These are phyloP conservation scores for Penicillium brasilianum DNA, from an alignment of 2,329 filamentous ascomycete genomes.

Conservation along the genomic window DNA sequence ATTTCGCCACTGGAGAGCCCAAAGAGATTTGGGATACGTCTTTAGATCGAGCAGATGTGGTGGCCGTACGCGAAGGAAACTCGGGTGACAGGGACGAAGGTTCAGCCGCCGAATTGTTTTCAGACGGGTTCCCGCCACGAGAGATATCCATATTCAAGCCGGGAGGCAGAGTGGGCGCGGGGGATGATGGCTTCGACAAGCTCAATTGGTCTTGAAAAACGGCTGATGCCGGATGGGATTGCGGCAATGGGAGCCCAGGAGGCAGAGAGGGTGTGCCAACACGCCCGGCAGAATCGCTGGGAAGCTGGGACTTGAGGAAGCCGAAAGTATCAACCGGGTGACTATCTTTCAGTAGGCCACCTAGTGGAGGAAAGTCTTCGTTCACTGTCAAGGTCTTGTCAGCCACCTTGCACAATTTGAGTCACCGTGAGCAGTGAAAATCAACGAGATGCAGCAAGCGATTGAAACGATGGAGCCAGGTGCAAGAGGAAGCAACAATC, in stretches of 20 bases:
- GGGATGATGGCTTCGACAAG: conserved; percentile 38
- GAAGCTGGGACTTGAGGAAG: conserved; percentile 43
- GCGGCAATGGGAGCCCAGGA: conserved; percentile 49
- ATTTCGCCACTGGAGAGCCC: conserved; percentile 48
- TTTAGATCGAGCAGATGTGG: conserved; percentile 32
- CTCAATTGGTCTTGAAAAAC: conserved; percentile 40
- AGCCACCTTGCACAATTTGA: conserved; percentile 31
- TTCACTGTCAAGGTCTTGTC: conserved; percentile 45
- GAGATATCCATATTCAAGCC: conserved; percentile 34
- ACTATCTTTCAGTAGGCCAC: conserved; percentile 43
- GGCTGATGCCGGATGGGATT: conserved; percentile 44
- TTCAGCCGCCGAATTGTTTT: conserved; percentile 29
- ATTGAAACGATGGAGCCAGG: conserved; percentile 13
- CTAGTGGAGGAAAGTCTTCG: conserved; percentile 55
- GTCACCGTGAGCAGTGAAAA: conserved; percentile 16
- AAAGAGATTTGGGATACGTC: conserved; percentile 47
- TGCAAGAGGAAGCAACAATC: neutral
- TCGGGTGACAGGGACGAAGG: conserved; percentile 39
- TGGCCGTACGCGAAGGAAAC: conserved; percentile 26
- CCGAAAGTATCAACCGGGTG: conserved; percentile 43
- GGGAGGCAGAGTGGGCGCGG: conserved; percentile 36
- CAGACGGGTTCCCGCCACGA: conserved; percentile 37
- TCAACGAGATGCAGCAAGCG: conserved; percentile 20
- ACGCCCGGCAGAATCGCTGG: conserved; percentile 39
- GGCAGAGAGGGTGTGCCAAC: conserved; percentile 48